Evolutionary conservation across 2,329 filamentous ascomycete genomes (phyloP).

Genomic region (Xylariaceae sp.): DNA sequence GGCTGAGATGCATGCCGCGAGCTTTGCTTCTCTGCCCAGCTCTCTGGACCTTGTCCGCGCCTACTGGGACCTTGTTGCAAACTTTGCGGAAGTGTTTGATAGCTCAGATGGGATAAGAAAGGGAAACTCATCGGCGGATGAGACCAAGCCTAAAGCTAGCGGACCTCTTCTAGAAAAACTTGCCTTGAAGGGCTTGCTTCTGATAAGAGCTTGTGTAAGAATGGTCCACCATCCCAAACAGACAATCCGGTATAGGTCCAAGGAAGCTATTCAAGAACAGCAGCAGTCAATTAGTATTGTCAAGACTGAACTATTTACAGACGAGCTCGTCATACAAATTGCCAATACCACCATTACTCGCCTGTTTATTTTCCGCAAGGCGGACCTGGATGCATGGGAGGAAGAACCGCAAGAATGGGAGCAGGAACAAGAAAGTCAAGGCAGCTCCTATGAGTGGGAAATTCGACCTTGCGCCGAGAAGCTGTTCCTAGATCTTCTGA

Average conservation of each 20-base stretch:
- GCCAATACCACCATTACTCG: constrained; percentile 84
- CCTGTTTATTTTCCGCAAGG: constrained; percentile 84
- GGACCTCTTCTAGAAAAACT: constrained; percentile 75
- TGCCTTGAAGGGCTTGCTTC: constrained; percentile 78
- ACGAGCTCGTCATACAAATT: constrained; percentile 76
- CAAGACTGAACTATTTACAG: constrained; percentile 73
- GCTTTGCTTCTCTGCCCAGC: constrained; percentile 80
- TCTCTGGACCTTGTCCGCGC: constrained; percentile 75
- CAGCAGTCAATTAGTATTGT: constrained; percentile 69
- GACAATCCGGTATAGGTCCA: constrained; percentile 80
- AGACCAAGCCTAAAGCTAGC: constrained; percentile 55
- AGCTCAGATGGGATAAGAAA: constrained; percentile 60
- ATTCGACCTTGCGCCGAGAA: constrained; percentile 92
- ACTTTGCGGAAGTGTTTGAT: constrained; percentile 75
- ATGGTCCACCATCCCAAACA: constrained; percentile 82
- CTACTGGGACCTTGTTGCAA: constrained; percentile 83
- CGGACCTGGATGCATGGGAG: constrained; percentile 89
- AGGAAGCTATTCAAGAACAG: constrained; percentile 76
- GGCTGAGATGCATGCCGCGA: constrained; percentile 75
- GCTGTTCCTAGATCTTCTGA: constrained; percentile 87
- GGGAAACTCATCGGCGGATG: constrained; percentile 40
- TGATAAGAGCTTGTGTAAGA: constrained; percentile 80
- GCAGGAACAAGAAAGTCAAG: constrained; percentile 80
- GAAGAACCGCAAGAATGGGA: constrained; percentile 97
- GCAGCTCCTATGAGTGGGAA: constrained; percentile 88